Base-by-base conservation (phyloP, 116 monocot species). In the Trichopus zeylanicus region DNA sequence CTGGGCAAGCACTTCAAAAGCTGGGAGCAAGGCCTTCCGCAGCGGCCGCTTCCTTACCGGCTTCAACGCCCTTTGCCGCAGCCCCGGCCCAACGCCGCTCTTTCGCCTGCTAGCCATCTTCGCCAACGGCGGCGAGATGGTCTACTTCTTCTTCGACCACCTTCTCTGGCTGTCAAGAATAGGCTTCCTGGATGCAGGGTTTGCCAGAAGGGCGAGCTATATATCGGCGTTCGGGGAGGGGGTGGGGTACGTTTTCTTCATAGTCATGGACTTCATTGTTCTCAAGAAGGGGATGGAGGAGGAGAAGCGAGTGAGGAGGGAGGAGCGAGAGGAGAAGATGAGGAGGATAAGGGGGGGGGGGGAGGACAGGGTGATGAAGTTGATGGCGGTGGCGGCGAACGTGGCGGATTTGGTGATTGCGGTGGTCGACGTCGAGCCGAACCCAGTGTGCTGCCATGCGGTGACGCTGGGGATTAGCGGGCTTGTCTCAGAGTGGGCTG, bases 141-240 rank as follows among this genome's bases (percentile, higher is more conserved):
- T 98, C 16, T 98, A 98, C 85, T 98, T 91, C 85, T 88, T 98
- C 73, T 98, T 98, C 73, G 98, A 98, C 71, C 98, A 98, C 68
- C 63, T 98, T 26, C 64, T 82, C 25, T 98, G 98, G 98, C 71
- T 91, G 24, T 68, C 88, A 0, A 62, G 91, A 29, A 47, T 82
- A 11, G 98, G 91, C 0, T 77, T 85, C 16, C 20, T 98, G 7
- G 88, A 91, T 46, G 57, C 77, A 12, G 16, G 19, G 5, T 57
- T 98, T 5, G 88, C 91, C 0, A 42, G 75, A 27, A 64, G 68
- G 63, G 78, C 82, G 82, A 91, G 91, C 79, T 98, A 73, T 57
- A 48, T 98, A 26, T 98, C 91, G 13, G 91, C 91, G 5, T 98
- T 98, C 60, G 98, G 98, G 0, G 98, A 98, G 70, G 31, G 73